Conservation (phyloP, 495 filamentous ascomycete genomes). For the Aspergillus egyptiacus region DNA sequence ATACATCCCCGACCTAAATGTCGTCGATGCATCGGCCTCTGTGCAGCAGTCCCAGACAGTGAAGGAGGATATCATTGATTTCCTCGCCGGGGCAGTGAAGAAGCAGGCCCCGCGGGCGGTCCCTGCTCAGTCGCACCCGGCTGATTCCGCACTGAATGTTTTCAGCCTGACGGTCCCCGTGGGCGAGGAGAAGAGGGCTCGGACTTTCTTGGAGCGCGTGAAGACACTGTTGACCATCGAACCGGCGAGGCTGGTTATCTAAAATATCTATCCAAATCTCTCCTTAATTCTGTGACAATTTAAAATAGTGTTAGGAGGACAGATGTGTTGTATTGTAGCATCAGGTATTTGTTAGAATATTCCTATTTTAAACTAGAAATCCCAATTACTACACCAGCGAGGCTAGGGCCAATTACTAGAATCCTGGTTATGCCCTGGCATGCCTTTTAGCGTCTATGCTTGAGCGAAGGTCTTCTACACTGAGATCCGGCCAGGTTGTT, state of each 20-base stretch:
- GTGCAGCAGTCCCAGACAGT: conserved; percentile 24
- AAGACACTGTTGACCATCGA: conserved; percentile 77
- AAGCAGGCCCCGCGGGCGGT: conserved; percentile 17
- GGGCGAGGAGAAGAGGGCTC: conserved; percentile 73
- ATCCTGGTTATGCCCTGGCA: too few species aligned
- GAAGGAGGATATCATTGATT: conserved; percentile 65
- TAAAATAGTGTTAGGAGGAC: conserved; percentile 6
- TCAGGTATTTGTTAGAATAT: too few species aligned
- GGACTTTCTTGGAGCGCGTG: conserved; percentile 73
- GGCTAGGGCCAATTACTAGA: too few species aligned
- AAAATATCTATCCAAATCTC: conserved; percentile 23
- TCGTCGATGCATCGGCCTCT: conserved; percentile 37
- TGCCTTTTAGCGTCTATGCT: too few species aligned
- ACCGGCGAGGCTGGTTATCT: conserved; percentile 68
- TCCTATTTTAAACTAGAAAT: too few species aligned
- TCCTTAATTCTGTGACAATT: conserved; percentile 6
- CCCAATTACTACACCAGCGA: too few species aligned
- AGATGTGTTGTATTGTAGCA: conserved; percentile 9
- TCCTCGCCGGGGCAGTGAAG: conserved; percentile 52
- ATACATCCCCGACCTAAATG: conserved; percentile 70
- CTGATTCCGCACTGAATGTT: conserved; percentile 56
- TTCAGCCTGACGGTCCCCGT: conserved; percentile 73
- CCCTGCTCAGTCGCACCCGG: background rate
- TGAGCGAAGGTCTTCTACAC: background rate
- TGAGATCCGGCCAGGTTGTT: conserved; percentile 26